Base-by-base conservation (phyloP, 495 filamentous ascomycete genomes). In the Schizothecium vesticola region DNA sequence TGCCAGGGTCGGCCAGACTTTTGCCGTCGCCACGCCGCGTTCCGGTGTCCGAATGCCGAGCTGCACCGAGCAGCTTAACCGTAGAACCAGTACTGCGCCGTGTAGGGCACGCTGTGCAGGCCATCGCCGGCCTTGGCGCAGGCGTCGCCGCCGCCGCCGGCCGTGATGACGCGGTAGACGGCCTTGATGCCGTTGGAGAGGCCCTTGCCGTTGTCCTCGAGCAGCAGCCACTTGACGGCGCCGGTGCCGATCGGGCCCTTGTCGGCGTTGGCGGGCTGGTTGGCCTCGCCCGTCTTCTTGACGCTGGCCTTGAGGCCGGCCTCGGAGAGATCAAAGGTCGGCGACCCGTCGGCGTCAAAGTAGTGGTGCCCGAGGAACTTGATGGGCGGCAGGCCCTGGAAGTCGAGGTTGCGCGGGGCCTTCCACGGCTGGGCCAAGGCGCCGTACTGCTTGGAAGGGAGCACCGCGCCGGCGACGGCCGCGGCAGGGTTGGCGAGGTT, bases 51-150 rank as follows among this genome's bases (percentile, higher is more conserved):
- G 56, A 25, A 26, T 65, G 63, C 25, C 63, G 51, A 11, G 58
- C 23, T 23, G 25, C 28, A 23, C n/a, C 6, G n/a, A 12, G 19
- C 28, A 28, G 43, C 65, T 71, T 66, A 75, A 51, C 78, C 80
- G 72, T 87, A 92, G 66, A 92, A 87, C 88, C 87, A 92, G 76
- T 93, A 93, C 74, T 86, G 85, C 0, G 90, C 86, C 0, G 89
- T 79, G 76, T 92, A 93, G 12, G 86, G 82, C 5, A 91, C 83
- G 67, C 77, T 83, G 71, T 82, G 74, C 29, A 83, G 73, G 1
- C 77, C 73, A 11, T 68, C 71, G 0, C 79, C 80, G 1, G 70
- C 74, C 1, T 76, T 69, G 66, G 81, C 84, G 13, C 83, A 88
- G n/a, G 78, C 63, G 58, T 83, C 82, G 9, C 86, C 63, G 29